Percentiles rank a stretch among this genome's conserved stretches.
Evolutionary conservation across 495 filamentous ascomycete genomes (phyloP).

Genomic region (Penicillium cinerascens): DNA sequence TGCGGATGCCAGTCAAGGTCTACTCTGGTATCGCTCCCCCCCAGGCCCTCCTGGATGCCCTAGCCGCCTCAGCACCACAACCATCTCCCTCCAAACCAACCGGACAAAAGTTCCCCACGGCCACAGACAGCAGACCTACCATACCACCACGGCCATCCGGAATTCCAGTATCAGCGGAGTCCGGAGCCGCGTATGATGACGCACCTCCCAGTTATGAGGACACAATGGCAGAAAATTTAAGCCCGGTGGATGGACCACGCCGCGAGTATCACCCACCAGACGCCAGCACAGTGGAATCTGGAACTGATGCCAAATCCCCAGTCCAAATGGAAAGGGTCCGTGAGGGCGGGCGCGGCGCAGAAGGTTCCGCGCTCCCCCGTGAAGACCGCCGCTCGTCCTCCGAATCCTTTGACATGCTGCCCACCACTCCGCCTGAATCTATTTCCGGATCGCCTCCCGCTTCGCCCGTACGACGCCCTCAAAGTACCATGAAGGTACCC

Average conservation of each 20-base stretch:
- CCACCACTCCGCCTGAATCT: constrained; percentile 40
- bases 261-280: constrained; percentile 60
- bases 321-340: constrained; percentile 25
- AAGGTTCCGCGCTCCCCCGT: constrained; percentile 17
- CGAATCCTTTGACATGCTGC: constrained; percentile 49
- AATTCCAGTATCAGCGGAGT: constrained; percentile 19
- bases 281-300: constrained; percentile 32
- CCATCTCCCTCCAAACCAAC: constrained; percentile 22
- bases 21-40: constrained; percentile 92
- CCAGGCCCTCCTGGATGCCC: constrained; percentile 65
- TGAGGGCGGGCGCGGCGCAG: constrained; percentile 23
- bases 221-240: constrained; percentile 77
- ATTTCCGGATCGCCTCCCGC: constrained; percentile 35
- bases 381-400: constrained; percentile 34
- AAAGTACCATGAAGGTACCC: constrained; percentile 37
- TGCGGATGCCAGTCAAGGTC: constrained; percentile 74
- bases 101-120: not conserved
- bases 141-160: constrained; percentile 34
- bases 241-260: constrained; percentile 60
- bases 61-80: constrained; percentile 43
- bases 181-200: constrained; percentile 52
- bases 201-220: constrained; percentile 83
- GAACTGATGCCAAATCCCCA: constrained; percentile 43
- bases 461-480: constrained; percentile 35
- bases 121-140: constrained; percentile 26